Conservation (phyloP, 2,329 filamentous ascomycete genomes). For the Talaromyces sp. region DNA sequence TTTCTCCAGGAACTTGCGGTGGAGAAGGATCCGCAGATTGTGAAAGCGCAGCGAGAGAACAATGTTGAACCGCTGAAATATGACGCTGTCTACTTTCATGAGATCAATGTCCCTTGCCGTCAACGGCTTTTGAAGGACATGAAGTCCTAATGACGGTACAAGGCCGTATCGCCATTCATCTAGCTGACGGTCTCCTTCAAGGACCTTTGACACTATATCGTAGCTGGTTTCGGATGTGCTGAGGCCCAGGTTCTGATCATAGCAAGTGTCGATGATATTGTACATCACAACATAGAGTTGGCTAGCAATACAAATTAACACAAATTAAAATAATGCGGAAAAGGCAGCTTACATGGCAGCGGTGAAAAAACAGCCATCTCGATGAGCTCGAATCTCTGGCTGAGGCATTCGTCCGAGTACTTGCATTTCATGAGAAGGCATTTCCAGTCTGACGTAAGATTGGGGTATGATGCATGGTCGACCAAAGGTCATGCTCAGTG, state of each 20-base stretch:
- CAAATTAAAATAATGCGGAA: background rate
- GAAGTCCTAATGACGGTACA: constrained; percentile 22
- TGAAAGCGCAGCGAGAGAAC: constrained; percentile 41
- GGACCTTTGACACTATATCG: constrained; percentile 29
- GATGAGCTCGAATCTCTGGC: constrained; percentile 5
- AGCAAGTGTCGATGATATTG: constrained; percentile 36
- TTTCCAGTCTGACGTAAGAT: constrained; percentile 35
- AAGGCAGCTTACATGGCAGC: constrained; percentile 18
- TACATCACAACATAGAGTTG: constrained; percentile 26
- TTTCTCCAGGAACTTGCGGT: constrained; percentile 36
- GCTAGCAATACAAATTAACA: constrained; percentile 10
- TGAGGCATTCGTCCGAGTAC: constrained; percentile 1
- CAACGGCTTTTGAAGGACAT: constrained; percentile 17
- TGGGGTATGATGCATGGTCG: constrained; percentile 44
- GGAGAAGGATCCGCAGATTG: constrained; percentile 38
- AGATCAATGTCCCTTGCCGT: constrained; percentile 9
- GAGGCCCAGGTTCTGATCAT: constrained; percentile 41
- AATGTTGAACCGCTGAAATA: constrained; percentile 32
- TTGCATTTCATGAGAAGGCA: constrained; percentile 21
- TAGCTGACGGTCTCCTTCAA: constrained; percentile 36
- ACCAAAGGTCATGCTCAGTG: constrained; percentile 49
- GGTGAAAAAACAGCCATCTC: constrained; percentile 17
- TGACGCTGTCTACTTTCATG: constrained; percentile 7
- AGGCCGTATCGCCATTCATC: constrained; percentile 33
- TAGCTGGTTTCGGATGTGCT: constrained; percentile 18